Percentiles rank a stretch among this genome's conserved stretches.
Conservation (phyloP, 192 early-diverging fungal genomes). For the Coemansia sp. region DNA sequence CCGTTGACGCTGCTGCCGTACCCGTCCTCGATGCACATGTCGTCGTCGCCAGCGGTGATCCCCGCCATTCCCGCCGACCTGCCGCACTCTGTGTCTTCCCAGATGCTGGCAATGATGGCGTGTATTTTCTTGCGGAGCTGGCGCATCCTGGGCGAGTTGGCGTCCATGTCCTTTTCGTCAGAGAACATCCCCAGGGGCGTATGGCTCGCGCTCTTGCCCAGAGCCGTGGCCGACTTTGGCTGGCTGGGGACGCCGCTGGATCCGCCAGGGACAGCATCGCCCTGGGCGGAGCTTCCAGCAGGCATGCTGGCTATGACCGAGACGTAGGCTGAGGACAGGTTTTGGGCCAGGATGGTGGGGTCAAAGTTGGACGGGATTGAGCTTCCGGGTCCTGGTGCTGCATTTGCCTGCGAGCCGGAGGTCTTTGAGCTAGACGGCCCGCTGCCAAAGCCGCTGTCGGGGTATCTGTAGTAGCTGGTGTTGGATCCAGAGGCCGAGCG, state of each 20-base stretch:
- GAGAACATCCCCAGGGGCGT: constrained; percentile 7
- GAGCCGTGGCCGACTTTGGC: constrained; percentile 20
- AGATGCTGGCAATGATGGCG: constrained; percentile 44
- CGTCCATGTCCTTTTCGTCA: not conserved
- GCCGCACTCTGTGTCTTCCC: constrained; percentile 49
- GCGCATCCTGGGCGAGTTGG: constrained; percentile 21
- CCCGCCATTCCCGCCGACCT: constrained; percentile 47
- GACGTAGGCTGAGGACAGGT: constrained; percentile 45
- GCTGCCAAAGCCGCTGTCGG: not conserved
- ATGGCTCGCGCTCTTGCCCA: constrained; percentile 42
- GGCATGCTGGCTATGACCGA: constrained; percentile 31
- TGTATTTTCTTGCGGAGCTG: constrained; percentile 35
- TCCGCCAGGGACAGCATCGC: too few species aligned
- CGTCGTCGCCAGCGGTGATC: constrained; percentile 33
- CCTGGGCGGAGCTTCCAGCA: not conserved
- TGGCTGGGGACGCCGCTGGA: not conserved
- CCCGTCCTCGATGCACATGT: not conserved
- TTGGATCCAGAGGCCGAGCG: constrained; percentile 38
- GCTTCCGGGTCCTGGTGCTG: not conserved
- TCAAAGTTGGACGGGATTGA: constrained; percentile 24
- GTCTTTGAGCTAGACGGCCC: constrained; percentile 6
- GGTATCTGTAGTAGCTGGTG: constrained; percentile 4
- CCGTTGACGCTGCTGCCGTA: not conserved
- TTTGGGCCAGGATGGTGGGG: constrained; percentile 31
- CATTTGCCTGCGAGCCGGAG: not conserved